Conservation (phyloP, 768 basidiomycete genomes). For the Suillus subaureus region DNA sequence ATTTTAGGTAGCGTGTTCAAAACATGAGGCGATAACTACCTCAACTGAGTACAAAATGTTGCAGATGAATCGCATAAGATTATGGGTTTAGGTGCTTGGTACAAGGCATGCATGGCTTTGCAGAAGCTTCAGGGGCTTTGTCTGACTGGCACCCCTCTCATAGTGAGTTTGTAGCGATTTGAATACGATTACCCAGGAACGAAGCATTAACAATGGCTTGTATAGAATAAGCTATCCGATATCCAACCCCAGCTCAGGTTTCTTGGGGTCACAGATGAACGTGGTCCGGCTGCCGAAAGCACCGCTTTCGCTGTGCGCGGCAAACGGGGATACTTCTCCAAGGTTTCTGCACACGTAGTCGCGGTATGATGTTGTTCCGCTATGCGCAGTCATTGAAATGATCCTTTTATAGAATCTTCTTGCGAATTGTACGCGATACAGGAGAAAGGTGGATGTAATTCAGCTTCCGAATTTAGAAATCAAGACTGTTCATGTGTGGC, state of each 20-base stretch:
- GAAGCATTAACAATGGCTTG: not conserved
- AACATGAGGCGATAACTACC: not conserved
- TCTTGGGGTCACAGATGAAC: not conserved
- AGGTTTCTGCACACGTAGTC: not conserved
- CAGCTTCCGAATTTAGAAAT: not conserved
- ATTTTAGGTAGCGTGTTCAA: not conserved
- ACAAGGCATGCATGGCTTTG: not conserved
- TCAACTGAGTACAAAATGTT: not conserved
- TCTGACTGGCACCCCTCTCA: not conserved
- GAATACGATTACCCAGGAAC: not conserved
- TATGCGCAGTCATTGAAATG: not conserved
- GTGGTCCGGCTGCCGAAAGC: not conserved
- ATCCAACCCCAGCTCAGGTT: not conserved
- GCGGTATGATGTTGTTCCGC: not conserved
- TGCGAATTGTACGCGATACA: not conserved
- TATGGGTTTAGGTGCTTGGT: not conserved
- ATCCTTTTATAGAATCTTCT: not conserved
- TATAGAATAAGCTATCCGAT: not conserved
- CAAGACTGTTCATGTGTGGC: not conserved
- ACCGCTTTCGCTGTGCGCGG: not conserved
- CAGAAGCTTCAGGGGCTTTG: not conserved
- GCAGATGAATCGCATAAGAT: conserved; percentile 4
- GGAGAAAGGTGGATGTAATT: not conserved
- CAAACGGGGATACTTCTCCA: not conserved
- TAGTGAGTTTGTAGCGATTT: not conserved